Evolutionary conservation across 2,329 filamentous ascomycete species (phyloP).

Genomic region (Aureobasidium musti): DNA sequence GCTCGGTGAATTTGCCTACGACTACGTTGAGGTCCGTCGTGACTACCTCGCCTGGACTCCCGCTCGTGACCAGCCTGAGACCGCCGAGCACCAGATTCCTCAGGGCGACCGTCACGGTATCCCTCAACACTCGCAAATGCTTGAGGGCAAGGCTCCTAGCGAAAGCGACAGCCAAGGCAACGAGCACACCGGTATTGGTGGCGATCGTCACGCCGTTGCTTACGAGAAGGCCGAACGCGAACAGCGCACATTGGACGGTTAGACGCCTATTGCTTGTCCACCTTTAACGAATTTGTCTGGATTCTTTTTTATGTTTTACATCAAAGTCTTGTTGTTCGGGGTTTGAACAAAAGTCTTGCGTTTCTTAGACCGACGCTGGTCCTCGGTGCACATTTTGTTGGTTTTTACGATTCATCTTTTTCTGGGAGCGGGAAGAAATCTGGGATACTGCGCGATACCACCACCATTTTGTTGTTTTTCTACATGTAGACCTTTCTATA

Average conservation of each 20-base stretch:
- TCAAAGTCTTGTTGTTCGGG: conserved; percentile 17
- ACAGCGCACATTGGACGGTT: conserved; percentile 21
- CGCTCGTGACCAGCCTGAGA: conserved; percentile 64
- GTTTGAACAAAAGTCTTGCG: conserved; percentile 12
- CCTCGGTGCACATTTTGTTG: conserved; percentile 18
- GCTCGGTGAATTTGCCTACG: conserved; percentile 86
- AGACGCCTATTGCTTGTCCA: not conserved
- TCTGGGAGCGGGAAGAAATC: conserved; percentile 20
- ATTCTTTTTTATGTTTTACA: not conserved
- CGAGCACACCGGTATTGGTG: conserved; percentile 53
- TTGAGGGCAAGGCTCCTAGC: conserved; percentile 58
- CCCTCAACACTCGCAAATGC: conserved; percentile 66
- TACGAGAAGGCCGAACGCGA: conserved; percentile 48
- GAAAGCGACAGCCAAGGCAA: conserved; percentile 46
- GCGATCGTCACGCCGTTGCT: conserved; percentile 56
- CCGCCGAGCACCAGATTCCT: conserved; percentile 62
- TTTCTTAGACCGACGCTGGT: conserved; percentile 25
- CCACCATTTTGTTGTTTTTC: conserved; percentile 2
- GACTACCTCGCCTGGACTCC: conserved; percentile 89
- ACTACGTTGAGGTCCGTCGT: conserved; percentile 84
- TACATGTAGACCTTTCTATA: conserved; percentile 1
- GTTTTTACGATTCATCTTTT: not conserved
- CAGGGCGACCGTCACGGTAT: conserved; percentile 70
- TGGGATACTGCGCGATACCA: conserved; percentile 27
- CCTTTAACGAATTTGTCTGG: conserved; percentile 4